These are phyloP conservation scores for Saussurea involucrata DNA, from an alignment of 129 eudicot species.

Conservation along the genomic window DNA sequence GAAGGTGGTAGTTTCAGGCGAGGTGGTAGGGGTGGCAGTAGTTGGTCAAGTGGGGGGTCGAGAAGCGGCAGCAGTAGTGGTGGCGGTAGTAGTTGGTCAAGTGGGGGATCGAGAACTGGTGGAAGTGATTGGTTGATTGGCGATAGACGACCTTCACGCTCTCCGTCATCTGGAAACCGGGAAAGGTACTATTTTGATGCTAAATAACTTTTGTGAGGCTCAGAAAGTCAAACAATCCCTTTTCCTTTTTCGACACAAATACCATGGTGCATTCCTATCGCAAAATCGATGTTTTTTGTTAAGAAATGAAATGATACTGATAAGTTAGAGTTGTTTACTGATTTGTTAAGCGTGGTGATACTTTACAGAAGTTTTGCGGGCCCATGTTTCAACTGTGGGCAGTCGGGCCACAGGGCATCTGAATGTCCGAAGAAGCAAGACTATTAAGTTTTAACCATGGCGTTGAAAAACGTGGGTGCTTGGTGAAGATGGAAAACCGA, in stretches of 20 bases:
- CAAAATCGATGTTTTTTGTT: too few species aligned
- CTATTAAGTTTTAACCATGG: constrained; percentile 28
- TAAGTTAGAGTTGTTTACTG: too few species aligned
- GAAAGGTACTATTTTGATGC: constrained; percentile 17
- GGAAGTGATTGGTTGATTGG: constrained; percentile 79
- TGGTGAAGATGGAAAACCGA: too few species aligned
- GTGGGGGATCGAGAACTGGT: constrained; percentile 39
- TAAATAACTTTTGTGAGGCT: too few species aligned
- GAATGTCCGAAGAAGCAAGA: constrained; percentile 71
- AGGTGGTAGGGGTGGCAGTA: constrained; percentile 54
- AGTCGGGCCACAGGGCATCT: constrained; percentile 73
- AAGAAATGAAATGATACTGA: too few species aligned
- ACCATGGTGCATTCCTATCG: too few species aligned
- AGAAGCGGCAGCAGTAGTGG: constrained; percentile 42
- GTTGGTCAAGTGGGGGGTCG: constrained; percentile 48
- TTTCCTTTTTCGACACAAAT: too few species aligned
- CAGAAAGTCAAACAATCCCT: too few species aligned
- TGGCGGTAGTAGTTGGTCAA: constrained; percentile 39
- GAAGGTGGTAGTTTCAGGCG: constrained; percentile 48
- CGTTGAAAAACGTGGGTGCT: not conserved
- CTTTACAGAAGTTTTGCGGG: constrained; percentile 66
- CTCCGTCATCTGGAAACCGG: constrained; percentile 55
- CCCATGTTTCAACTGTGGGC: constrained; percentile 85
- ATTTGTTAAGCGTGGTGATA: not conserved
- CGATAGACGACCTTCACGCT: constrained; percentile 48